Evolutionary conservation across 2,329 filamentous ascomycete genomes (phyloP).

Genomic region (Mariannaea sp.): DNA sequence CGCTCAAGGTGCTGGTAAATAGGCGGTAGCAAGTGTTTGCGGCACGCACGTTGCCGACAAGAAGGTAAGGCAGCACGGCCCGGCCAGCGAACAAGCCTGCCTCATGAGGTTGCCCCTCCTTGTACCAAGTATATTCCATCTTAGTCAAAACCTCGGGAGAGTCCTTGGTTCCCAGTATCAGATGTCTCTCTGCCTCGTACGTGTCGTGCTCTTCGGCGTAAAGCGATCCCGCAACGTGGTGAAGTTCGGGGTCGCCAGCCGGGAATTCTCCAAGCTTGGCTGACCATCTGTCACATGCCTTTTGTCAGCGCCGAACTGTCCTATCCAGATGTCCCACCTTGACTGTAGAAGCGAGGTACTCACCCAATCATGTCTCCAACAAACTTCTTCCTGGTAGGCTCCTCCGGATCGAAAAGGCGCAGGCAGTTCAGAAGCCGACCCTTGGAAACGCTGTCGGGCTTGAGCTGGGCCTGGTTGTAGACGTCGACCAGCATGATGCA

Average conservation of each 20-base stretch:
- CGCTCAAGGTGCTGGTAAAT: slow-evolving; percentile 49
- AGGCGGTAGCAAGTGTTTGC: slow-evolving; percentile 82
- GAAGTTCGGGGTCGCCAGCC: slow-evolving; percentile 89
- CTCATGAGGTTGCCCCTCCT: slow-evolving; percentile 82
- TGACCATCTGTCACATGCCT: slow-evolving; percentile 66
- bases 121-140: slow-evolving; percentile 95
- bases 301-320: slow-evolving; percentile 19
- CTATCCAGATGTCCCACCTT: background rate
- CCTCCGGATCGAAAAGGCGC: slow-evolving; percentile 77
- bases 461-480: slow-evolving; percentile 83
- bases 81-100: slow-evolving; percentile 86
- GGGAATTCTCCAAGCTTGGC: slow-evolving; percentile 84
- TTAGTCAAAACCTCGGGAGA: slow-evolving; percentile 79
- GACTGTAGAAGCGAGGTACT: slow-evolving; percentile 45
- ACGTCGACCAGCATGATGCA: slow-evolving; percentile 87
- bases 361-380: slow-evolving; percentile 82
- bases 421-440: slow-evolving; percentile 78
- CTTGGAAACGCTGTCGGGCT: slow-evolving; percentile 74
- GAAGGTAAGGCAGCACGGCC: slow-evolving; percentile 86
- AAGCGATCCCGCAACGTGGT: slow-evolving; percentile 85
- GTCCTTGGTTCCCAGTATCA: slow-evolving; percentile 86
- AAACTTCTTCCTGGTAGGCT: slow-evolving; percentile 92
- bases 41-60: slow-evolving; percentile 87
- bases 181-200: slow-evolving; percentile 91
- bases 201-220: slow-evolving; percentile 93